A percentile compares a stretch with the other conserved stretches of the same genome.
Conservation (phyloP, 2,329 filamentous ascomycete genomes). For the Diaporthe capsici region DNA sequence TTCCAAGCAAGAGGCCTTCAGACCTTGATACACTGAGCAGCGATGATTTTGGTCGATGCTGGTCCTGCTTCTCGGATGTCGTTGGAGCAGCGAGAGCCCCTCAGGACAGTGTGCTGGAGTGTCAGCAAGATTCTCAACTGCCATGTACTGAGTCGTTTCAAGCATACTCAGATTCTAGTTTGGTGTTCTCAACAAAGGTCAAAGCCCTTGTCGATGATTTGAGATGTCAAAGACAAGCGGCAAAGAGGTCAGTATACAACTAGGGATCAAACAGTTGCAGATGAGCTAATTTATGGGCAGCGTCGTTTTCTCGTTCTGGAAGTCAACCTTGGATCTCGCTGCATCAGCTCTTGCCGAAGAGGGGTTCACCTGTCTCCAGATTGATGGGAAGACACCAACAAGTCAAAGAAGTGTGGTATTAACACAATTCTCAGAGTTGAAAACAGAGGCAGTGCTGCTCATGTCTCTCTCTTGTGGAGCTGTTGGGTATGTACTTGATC, state of each 20-base stretch:
- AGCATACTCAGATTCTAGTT: neutral
- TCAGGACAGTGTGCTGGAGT: neutral
- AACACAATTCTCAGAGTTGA: neutral
- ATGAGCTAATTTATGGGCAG: too few relatives aligned
- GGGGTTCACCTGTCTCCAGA: neutral
- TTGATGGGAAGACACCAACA: neutral
- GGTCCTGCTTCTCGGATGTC: neutral
- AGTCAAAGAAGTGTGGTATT: neutral
- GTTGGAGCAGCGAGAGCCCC: neutral
- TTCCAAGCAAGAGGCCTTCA: neutral
- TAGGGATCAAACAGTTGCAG: neutral
- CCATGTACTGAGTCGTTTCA: neutral
- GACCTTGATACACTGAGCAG: neutral
- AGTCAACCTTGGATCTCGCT: constrained; percentile 21
- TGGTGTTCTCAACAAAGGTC: neutral
- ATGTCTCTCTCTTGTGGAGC: constrained; percentile 15
- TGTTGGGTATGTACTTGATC: constrained; percentile 2
- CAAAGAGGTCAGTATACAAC: neutral
- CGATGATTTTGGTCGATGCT: neutral
- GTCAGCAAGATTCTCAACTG: neutral
- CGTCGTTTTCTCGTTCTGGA: constrained; percentile 34
- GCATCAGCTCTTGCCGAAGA: neutral
- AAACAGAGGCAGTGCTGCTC: neutral
- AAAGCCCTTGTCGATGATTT: constrained; percentile 4
- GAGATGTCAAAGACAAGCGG: neutral